Conservation (phyloP, 495 filamentous ascomycete species). For the Tetracladium setigerum region DNA sequence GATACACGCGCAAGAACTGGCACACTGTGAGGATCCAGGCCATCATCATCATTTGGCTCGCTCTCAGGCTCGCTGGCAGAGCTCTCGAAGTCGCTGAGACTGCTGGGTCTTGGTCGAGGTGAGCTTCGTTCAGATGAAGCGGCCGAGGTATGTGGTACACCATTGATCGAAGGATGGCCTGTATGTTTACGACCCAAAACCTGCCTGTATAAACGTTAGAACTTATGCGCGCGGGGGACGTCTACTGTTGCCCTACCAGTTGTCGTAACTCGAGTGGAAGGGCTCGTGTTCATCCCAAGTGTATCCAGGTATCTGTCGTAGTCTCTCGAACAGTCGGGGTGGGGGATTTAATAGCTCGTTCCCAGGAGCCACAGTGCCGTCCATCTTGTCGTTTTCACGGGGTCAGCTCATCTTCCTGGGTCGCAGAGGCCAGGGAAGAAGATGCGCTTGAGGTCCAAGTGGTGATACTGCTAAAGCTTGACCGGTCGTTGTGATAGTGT, state of each 20-base stretch:
- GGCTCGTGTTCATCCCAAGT: constrained; percentile 66
- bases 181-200: constrained; percentile 36
- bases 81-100: constrained; percentile 29
- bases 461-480: too few species aligned
- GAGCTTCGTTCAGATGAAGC: constrained; percentile 3
- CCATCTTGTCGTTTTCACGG: constrained; percentile 27
- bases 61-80: constrained; percentile 44
- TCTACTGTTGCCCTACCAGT: constrained; percentile 40
- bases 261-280: constrained; percentile 79
- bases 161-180: not conserved
- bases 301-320: constrained; percentile 65
- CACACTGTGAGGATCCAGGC: not conserved
- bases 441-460: too few species aligned
- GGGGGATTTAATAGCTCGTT: constrained; percentile 64
- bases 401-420: constrained; percentile 7
- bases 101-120: not conserved
- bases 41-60: constrained; percentile 29
- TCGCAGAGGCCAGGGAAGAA: too few species aligned
- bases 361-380: constrained; percentile 35
- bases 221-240: constrained; percentile 8
- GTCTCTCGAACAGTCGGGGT: constrained; percentile 61
- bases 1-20: constrained; percentile 70
- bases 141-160: not conserved
- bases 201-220: constrained; percentile 27
- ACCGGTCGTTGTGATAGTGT: too few species aligned